Conservation (phyloP, 2,329 filamentous ascomycete genomes). For the Alternaria alternata region DNA sequence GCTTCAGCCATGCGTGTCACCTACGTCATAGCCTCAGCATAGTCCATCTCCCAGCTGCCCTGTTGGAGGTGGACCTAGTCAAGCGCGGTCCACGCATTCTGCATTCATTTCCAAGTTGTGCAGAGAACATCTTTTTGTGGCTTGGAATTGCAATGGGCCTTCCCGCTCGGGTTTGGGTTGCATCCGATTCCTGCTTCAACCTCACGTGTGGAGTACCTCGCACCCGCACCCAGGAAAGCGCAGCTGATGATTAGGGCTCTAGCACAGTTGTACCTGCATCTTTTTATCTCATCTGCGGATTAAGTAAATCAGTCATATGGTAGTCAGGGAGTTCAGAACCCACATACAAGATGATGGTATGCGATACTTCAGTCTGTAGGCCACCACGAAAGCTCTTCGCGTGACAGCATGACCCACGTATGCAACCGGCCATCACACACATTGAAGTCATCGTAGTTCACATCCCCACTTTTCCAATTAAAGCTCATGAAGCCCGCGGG, state of each 20-base stretch:
- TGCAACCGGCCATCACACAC: not conserved
- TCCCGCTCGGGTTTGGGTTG: not conserved
- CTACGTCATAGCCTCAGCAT: slow-evolving; percentile 24
- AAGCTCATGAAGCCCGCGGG: not conserved
- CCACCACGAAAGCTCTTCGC: not conserved
- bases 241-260: not conserved
- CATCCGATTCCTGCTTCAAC: not conserved
- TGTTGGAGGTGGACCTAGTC: slow-evolving; percentile 16
- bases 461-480: not conserved
- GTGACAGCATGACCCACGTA: not conserved
- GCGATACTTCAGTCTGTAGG: not conserved
- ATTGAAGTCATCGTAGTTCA: not conserved
- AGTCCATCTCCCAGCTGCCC: slow-evolving; percentile 17
- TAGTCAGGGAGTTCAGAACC: too few species aligned
- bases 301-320: not conserved
- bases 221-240: not conserved
- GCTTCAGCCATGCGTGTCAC: slow-evolving; percentile 23
- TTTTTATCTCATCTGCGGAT: not conserved
- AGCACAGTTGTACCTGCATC: not conserved
- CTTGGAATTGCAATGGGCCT: not conserved
- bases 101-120: slow-evolving; percentile 5
- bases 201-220: slow-evolving; percentile 4
- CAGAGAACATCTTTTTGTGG: slow-evolving; percentile 5
- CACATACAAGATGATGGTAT: not conserved
- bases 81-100: slow-evolving; percentile 13